Evolutionary conservation across 768 basidiomycete genomes (phyloP).

Genomic region (Collybia nuda): DNA sequence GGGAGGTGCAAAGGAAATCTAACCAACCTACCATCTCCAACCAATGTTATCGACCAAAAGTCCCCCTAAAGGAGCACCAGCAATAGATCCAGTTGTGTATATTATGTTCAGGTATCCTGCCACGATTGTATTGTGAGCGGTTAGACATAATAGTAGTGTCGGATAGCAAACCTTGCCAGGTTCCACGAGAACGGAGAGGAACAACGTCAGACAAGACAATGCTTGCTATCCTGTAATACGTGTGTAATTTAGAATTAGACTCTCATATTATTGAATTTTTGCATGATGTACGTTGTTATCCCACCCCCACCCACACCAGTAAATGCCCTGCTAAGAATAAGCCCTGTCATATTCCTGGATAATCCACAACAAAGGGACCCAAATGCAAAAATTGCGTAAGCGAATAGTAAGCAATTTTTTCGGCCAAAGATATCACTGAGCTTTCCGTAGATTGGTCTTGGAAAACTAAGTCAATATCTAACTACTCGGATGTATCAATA

Average conservation of each 20-base stretch:
- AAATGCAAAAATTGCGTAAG: conserved; percentile 51
- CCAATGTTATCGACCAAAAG: conserved; percentile 62
- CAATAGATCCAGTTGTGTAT: conserved; percentile 54
- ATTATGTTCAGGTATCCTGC: conserved; percentile 59
- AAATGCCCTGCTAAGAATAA: conserved; percentile 52
- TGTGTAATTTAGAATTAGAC: neutral
- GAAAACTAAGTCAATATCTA: neutral
- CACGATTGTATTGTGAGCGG: neutral
- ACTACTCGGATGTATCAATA: too few relatives aligned
- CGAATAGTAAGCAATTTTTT: conserved; percentile 54
- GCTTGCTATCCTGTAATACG: conserved; percentile 44
- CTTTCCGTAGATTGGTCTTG: conserved; percentile 63
- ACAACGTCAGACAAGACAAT: conserved; percentile 70
- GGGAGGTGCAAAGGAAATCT: neutral
- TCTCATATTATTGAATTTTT: neutral
- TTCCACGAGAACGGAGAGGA: conserved; percentile 60
- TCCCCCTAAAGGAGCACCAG: conserved; percentile 65
- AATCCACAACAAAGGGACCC: conserved; percentile 56
- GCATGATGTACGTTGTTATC: conserved; percentile 52
- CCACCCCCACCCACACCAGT: conserved; percentile 64
- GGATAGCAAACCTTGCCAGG: conserved; percentile 55
- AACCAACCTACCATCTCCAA: conserved; percentile 55
- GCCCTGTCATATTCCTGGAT: conserved; percentile 50
- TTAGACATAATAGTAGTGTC: too few relatives aligned
- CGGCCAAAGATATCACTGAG: conserved; percentile 66